Evolutionary conservation across 179 eudicot genomes (phyloP), one percentile per base, ranked within the genome.

Genomic region (Spinacia oleracea): DNA sequence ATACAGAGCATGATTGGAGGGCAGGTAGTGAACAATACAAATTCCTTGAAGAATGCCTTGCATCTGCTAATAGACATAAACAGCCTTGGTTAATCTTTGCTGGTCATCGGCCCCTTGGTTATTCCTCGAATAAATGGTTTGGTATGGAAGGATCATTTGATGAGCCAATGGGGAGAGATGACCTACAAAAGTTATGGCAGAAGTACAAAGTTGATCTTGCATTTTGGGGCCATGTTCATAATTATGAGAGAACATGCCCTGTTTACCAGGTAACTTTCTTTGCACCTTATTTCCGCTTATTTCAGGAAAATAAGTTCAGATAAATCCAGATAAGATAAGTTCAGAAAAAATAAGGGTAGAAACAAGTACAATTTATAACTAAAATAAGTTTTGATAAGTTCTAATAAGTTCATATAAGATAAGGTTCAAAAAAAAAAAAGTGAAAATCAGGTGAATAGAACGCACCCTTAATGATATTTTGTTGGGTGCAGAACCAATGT

Each of bases 131-230:
- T 3, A 75, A 71, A 21, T 83, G 66, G 31, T 92, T 89, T 72
- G 92, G 87, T 5, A 71, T 31, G 6, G 86, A 88, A 75, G 97
- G 97, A 5, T 87, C 93, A 15, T 91, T 89, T 77, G 89, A 75
- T 11, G 96, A 92, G 83, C 97, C 97, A 12, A 92, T 92, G 96
- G 97, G 97, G 8, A 86, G 92, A 72, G 95, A 92, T n/a, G 87
- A 89, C 89, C 92, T 92, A 76, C 93, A 92, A 80, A 89, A 84
- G 55, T 85, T 92, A 11, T 92, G 97, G 97, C 93, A 92, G 71
- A 92, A 87, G 83, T 91, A 92, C 83, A 92, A 89, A 86, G 96
- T 92, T 76, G 96, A 92, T 76, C 87, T 92, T 59, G 96, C 91
- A 64, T 51, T 92, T 70, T 92, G 76, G 68, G 97, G 97, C 43